Evolutionary conservation across 768 basidiomycete genomes (phyloP).

Genomic region (Lactifluus pinguis): DNA sequence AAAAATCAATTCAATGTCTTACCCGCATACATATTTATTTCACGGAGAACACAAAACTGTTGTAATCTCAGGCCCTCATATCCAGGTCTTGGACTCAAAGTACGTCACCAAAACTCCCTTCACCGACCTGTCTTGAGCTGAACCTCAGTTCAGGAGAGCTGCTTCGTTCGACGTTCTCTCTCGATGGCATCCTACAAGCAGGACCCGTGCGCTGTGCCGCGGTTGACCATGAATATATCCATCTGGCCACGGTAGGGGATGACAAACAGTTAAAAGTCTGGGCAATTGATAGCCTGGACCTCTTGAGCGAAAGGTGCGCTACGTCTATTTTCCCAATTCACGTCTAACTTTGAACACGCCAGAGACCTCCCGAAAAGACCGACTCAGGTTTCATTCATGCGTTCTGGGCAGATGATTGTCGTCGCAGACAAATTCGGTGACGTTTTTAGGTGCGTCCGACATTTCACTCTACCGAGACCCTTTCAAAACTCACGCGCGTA

Average conservation of each 20-base stretch:
- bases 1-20: constrained; percentile 19
- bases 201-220: constrained; percentile 56
- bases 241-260: constrained; percentile 60
- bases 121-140: constrained; percentile 12
- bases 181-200: constrained; percentile 32
- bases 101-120: constrained; percentile 27
- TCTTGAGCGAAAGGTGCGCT: constrained; percentile 55
- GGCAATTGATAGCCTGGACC: constrained; percentile 45
- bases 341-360: background rate
- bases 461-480: background rate
- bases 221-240: constrained; percentile 34
- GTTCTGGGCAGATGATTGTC: constrained; percentile 54
- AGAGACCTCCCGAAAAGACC: constrained; percentile 83
- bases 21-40: constrained; percentile 44
- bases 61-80: constrained; percentile 50
- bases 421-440: constrained; percentile 95
- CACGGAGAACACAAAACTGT: constrained; percentile 29
- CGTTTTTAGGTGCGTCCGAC: constrained; percentile 57
- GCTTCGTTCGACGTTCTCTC: constrained; percentile 35
- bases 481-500: constrained; percentile 28
- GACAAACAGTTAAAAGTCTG: constrained; percentile 79
- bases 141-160: constrained; percentile 43
- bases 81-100: constrained; percentile 50
- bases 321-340: background rate
- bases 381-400: constrained; percentile 57